phyloP scores from a whole-genome alignment of 1,284 basidiomycete species.

The Irpex lacteus region DNA sequence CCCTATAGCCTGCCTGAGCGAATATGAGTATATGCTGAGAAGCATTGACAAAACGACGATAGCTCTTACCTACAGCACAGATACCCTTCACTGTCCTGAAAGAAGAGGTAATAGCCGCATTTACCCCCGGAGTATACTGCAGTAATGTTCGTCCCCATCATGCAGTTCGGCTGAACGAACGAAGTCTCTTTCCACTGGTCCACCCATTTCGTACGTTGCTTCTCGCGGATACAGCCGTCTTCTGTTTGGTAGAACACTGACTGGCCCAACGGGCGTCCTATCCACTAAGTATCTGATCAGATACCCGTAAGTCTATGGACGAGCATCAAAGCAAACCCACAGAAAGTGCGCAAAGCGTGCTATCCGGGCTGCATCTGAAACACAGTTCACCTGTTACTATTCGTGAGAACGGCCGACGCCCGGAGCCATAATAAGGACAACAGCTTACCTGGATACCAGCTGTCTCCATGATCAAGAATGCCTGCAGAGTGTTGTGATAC shows the following conservation, averaged over 20 bases:
- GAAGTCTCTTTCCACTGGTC: conserved; percentile 4
- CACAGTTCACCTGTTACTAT: background rate
- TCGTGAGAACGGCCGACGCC: background rate
- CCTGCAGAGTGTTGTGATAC: background rate
- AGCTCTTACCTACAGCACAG: conserved; percentile 1
- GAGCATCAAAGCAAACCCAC: background rate
- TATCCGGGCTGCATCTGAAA: conserved; percentile 8
- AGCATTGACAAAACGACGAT: background rate
- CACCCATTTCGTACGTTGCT: background rate
- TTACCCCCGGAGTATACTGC: conserved; percentile 1
- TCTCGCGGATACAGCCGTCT: conserved; percentile 2
- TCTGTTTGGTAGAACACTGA: conserved; percentile 8
- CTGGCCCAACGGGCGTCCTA: background rate
- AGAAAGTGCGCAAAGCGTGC: conserved; percentile 6
- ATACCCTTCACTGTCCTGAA: conserved; percentile 6
- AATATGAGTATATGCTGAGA: too few relatives aligned
- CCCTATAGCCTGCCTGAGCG: too few relatives aligned
- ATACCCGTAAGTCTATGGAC: background rate
- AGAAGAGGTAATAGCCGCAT: conserved; percentile 2
- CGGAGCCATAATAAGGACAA: background rate
- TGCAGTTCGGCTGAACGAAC: conserved; percentile 1
- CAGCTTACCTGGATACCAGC: background rate
- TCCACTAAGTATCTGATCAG: conserved; percentile 1
- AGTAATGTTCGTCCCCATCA: conserved; percentile 9
- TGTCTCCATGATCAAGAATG: background rate